These are phyloP conservation scores for Helminthosporium solani DNA, from an alignment of 2,329 filamentous ascomycete genomes.

Conservation along the genomic window DNA sequence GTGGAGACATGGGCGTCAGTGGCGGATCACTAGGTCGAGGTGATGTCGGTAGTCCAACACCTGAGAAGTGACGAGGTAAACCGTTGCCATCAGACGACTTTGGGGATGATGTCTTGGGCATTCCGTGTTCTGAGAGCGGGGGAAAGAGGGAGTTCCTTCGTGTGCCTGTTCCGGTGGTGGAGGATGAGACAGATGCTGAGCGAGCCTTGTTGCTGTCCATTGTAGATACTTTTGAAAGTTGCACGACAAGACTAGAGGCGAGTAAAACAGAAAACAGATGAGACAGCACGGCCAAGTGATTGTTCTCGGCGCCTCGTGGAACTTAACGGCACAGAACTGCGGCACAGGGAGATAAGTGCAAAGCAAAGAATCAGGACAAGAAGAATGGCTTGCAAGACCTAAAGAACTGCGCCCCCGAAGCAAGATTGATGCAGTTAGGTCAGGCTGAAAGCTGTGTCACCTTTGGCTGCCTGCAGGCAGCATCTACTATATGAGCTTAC, in stretches of 20 bases:
- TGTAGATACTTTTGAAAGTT: not conserved
- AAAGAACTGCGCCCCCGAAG: conserved; percentile 8
- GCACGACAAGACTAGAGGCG: conserved; percentile 1
- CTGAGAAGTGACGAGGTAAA: conserved; percentile 32
- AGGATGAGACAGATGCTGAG: conserved; percentile 22
- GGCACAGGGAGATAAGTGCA: conserved; percentile 1
- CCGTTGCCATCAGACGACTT: conserved; percentile 24
- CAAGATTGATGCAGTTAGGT: conserved; percentile 1
- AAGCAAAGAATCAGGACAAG: conserved; percentile 1
- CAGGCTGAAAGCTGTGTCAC: conserved; percentile 32
- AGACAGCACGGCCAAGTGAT: not conserved
- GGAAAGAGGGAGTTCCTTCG: conserved; percentile 20
- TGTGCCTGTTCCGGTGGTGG: conserved; percentile 11
- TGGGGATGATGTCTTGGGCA: conserved; percentile 35
- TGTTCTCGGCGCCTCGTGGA: conserved; percentile 3
- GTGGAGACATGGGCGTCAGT: conserved; percentile 33
- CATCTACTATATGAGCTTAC: conserved; percentile 33
- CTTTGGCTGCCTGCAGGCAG: conserved; percentile 31
- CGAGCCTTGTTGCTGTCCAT: conserved; percentile 19
- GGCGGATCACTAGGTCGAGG: conserved; percentile 18
- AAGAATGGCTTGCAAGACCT: conserved; percentile 11
- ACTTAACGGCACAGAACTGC: conserved; percentile 1
- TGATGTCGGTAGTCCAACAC: conserved; percentile 18
- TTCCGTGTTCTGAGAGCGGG: conserved; percentile 34
- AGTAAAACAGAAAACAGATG: conserved; percentile 7